Base-by-base conservation (phyloP, 2,329 filamentous ascomycete species). In the Alternaria consortialis region DNA sequence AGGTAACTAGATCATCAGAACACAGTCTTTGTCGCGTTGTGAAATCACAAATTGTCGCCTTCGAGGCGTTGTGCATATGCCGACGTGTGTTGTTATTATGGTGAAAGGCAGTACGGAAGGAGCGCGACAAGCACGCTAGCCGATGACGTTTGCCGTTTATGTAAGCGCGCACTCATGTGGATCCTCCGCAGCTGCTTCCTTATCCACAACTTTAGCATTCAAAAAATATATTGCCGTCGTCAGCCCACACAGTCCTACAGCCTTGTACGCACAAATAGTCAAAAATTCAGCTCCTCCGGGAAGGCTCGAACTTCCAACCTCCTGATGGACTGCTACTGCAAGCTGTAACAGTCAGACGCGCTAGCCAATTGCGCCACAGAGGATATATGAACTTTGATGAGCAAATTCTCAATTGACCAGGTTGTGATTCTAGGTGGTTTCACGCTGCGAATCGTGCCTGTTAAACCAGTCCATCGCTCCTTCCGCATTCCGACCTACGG, bases 341-440 rank as follows among this genome's bases (percentile, higher is more conserved):
- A 43, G 51, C 58, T 54, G 60, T 86, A 86, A 86, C 84, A 86
- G 84, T 86, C 84, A 83, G 81, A 86, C 84, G 84, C 84, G 84
- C 84, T 86, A 86, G 83, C 84, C 84, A 85, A 80, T 80, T 80
- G 78, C 78, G 78, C 77, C 78, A 80, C 74, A 75, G 77, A 78
- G 76, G 77, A 79, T 72, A 37, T n/a, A 2, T 37, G 46, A 50
- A 50, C 36, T 50, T 23, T 27, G 46, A 50, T 50, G 46, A 25
- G 46, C 46, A 50, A 32, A 37, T 2, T 13, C 20, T 50, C 12
- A 36, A 50, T 36, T 50, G 32, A 50, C 32, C 15, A 20, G 17
- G 2, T 8, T 13, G 5, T 50, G 1, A 36, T 25, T 50, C 20
- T 20, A 12, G 32, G 15, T 4, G 13, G 13, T 8, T 42, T 11